Base-by-base conservation (phyloP, 805 yeast genomes). In the Candida bentonensis region DNA sequence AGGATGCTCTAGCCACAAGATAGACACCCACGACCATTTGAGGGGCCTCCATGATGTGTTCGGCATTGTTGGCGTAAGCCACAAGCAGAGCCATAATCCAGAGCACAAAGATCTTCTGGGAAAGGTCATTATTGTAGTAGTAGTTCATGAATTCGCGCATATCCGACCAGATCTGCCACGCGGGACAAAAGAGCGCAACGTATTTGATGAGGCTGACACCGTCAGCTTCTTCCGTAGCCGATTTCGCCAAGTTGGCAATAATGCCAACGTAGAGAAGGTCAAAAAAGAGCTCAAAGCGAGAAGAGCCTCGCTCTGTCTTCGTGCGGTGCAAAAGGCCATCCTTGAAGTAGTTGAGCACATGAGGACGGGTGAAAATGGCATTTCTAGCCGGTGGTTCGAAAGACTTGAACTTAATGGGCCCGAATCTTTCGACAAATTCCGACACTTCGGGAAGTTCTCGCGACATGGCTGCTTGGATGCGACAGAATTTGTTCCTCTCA, bases 151-250 rank as follows among this genome's bases (percentile, higher is more conserved):
- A 68, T 46, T 76, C 82, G 52, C 75, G 73, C 46, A 78, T 62
- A 52, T 77, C 82, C n/a, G 68, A 57, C 83, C 84, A 78, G 21
- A 78, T 72, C 20, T 68, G 69, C 74, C 76, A 79, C n/a, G 76
- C 69, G 0, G 81, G 82, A 17, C 72, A 42, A 45, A 76, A 78
- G 2, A 75, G 54, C 36, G 78, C 51, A 3, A 74, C 44, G 53
- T 76, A 78, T 49, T 66, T 66, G 30, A 70, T 57, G 22, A 78
- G 57, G 0, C 75, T 57, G 2, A 53, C 54, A 30, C 78, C 78
- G 17, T 66, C 57, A 23, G 78, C 76, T 15, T 69, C 56, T 45
- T 69, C 73, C 3, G 73, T 65, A 0, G 79, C 79, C 39, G 59
- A 59, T 3, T 73, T 66, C 0, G 83, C 82, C 39, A 77, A 58